Conservation (phyloP, 495 filamentous ascomycete species). For the Penicillium bialowiezense region DNA sequence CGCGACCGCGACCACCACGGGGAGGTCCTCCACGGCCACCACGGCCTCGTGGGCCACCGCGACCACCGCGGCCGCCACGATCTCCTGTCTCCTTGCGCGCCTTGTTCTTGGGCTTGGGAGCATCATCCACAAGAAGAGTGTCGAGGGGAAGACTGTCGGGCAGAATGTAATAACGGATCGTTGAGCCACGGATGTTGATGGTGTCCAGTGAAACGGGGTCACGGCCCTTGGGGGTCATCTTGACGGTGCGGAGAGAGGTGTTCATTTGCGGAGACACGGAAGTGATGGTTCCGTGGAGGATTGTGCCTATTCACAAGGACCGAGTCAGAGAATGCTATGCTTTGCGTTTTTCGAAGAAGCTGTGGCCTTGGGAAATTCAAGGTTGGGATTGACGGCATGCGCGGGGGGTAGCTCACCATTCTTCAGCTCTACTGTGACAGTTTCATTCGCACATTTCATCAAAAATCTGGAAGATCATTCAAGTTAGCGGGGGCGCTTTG, state of each 20-base stretch:
- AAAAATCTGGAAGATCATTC: constrained; percentile 65
- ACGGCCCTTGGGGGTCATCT: constrained; percentile 86
- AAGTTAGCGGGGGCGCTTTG: constrained; percentile 12
- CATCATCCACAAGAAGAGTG: constrained; percentile 90
- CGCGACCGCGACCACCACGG: constrained; percentile 66
- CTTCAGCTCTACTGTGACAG: constrained; percentile 95
- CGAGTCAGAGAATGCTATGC: background rate
- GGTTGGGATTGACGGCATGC: background rate
- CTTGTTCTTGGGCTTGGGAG: constrained; percentile 99
- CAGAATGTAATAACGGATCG: constrained; percentile 90
- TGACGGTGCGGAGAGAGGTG: constrained; percentile 86
- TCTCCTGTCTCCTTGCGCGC: constrained; percentile 83
- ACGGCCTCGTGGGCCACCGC: constrained; percentile 54
- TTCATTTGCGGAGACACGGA: constrained; percentile 97
- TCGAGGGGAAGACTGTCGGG: constrained; percentile 93
- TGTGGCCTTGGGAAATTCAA: background rate
- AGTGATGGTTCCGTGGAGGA: constrained; percentile 92
- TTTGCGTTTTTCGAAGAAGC: constrained; percentile 9
- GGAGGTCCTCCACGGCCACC: constrained; percentile 60
- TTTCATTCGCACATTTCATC: constrained; percentile 98
- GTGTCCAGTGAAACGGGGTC: constrained; percentile 84
- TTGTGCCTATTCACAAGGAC: constrained; percentile 61
- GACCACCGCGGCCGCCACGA: constrained; percentile 60
- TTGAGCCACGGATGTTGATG: constrained; percentile 94
- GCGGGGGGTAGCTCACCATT: constrained; percentile 63